Evolutionary conservation across 345 rosid species (phyloP), one percentile per base, ranked within the genome.

Genomic region (Euphorbia peplus): DNA sequence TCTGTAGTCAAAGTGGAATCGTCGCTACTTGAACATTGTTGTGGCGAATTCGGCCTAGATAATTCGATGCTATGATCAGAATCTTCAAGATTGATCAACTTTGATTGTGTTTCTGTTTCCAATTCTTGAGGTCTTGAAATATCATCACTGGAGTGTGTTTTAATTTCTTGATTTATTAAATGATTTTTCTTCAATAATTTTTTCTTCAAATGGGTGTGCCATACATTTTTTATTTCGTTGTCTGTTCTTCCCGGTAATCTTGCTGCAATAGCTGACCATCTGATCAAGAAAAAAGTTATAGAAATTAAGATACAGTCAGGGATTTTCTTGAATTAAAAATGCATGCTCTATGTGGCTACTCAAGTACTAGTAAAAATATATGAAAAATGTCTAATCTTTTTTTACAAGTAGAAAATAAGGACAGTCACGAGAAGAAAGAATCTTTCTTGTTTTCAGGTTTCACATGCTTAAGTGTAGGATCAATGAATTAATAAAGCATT

Each of bases 231-330:
- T 13, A 90, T 90, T 77, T 88, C 93, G 13, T 90, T 90, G 87
- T 90, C 97, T 1, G 97, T 90, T 46, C 97, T 66, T 71, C 95
- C 97, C 7, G 92, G 97, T 58, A 90, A 76, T 54, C 68, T 79
- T 28, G 92, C 92, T 60, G 97, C 97, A 32, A 90, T 90, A 28
- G 95, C 86, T 30, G 97, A 88, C 97, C 97, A 90, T 71, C 97
- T 90, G 83, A 28, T 54, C 15, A 1, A 26, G 6, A 10, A 21
- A 44, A 47, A 26, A 26, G 13, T 11, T 3, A 57, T n/a, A n/a
- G n/a, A n/a, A n/a, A n/a, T n/a, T n/a, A 11, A 57, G 15, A 57
- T 57, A 15, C 37, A 12, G 37, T 25, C 37, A 57, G 57, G 13
- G 11, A 11, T 24, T 55, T 14, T 7, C 10, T n/a, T n/a, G n/a